Base-by-base conservation (phyloP, 768 basidiomycete genomes). In the Auriculariales sp. region DNA sequence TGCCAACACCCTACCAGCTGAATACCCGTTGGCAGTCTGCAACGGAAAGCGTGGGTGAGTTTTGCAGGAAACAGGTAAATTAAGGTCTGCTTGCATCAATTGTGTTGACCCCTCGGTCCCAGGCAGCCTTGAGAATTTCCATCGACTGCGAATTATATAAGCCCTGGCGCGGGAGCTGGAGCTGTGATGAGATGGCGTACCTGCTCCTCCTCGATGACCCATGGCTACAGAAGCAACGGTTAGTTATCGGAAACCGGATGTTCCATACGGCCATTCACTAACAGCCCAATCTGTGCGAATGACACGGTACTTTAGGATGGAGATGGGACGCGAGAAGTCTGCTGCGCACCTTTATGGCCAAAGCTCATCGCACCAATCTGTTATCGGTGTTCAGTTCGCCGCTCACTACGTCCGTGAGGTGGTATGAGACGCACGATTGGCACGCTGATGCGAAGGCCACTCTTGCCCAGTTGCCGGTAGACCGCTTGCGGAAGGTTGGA, bases 371-470 rank as follows among this genome's bases (percentile, higher is more conserved):
- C 46, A 27, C 63, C 59, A 5, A 66, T 46, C 65, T 65, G 49
- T 4, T 12, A 44, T 17, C 11, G 15, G 24, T 30, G 68, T 14
- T 72, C 71, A 10, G 73, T 56, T 22, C 67, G 65, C 15, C n/a
- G 15, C 3, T 45, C 14, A 5, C n/a, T n/a, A 25, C 22, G n/a
- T 27, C 15, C 4, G 17, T 55, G 61, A 57, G 31, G 35, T 9
- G 6, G 22, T 36, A 15, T n/a, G 6, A 6, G 17, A 48, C 53
- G 27, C 28, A 56, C 55, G 24, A 66, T 61, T 3, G 64, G 64
- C 19, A 67, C 63, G 2, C 62, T 66, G 24, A 66, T 63, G 14
- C 56, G 54, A n/a, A 66, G 55, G 22, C 65, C 63, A 4, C 62
- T 49, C 35, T 63, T 62, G 32, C 65, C 65, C 5, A 67, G 54